Percentiles rank a stretch among this genome's conserved stretches.
Evolutionary conservation across 169 alveolate species (phyloP).

Genomic region (Plasmodium blacklocki): DNA sequence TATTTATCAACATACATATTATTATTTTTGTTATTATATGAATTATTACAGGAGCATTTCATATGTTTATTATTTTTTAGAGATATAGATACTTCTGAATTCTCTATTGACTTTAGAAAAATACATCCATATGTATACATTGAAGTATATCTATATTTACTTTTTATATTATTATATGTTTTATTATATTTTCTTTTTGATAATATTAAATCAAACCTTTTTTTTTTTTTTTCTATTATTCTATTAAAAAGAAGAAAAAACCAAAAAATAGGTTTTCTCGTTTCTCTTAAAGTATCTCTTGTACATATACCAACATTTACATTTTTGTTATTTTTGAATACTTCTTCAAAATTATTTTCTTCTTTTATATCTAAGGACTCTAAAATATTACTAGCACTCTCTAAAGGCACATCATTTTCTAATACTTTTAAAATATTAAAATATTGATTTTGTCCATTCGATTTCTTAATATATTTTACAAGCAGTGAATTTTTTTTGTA

Average conservation of each 20-base stretch:
- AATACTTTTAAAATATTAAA: not conserved
- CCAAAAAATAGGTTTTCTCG: not conserved
- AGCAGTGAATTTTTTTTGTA: not conserved
- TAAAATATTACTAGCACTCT: conserved; percentile 9
- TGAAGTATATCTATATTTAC: no score
- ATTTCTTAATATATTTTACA: conserved; percentile 3
- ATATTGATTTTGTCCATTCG: not conserved
- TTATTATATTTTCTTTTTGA: no score
- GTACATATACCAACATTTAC: conserved; percentile 61
- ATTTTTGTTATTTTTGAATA: conserved; percentile 27
- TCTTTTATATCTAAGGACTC: conserved; percentile 16
- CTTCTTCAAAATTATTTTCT: conserved; percentile 23
- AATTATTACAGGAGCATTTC: not conserved
- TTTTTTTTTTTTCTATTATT: not conserved
- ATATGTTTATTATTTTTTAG: not conserved
- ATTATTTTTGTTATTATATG: no score
- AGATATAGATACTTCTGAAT: conserved; percentile 28
- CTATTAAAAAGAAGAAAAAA: no score
- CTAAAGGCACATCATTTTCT: not conserved
- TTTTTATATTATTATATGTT: no score
- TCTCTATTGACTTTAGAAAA: conserved; percentile 16
- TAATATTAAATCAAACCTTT: not conserved
- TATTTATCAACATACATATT: no score
- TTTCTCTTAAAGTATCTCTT: conserved; percentile 4
- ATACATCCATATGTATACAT: conserved; percentile 17